A percentile compares a stretch with the other conserved stretches of the same genome.
phyloP scores from a whole-genome alignment of 2,329 filamentous ascomycete species.

The Xylariaceae sp. region DNA sequence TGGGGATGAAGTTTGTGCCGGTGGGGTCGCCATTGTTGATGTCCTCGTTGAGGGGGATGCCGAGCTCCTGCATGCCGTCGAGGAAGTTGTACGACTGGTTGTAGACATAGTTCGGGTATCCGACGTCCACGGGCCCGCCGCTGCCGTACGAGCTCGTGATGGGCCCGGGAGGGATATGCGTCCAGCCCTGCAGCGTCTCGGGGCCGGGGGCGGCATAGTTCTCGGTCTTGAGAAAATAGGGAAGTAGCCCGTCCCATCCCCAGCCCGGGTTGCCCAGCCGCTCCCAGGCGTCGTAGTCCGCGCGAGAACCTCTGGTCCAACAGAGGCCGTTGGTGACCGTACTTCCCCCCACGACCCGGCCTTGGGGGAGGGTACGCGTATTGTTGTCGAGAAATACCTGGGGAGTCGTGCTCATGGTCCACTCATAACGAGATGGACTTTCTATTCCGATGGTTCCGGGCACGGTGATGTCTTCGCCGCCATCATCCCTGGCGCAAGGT shows the following conservation, averaged over 20 bases:
- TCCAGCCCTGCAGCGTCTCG: constrained; percentile 11
- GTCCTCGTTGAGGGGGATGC: constrained; percentile 27
- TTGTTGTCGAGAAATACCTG: constrained; percentile 28
- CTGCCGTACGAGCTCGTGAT: constrained; percentile 24
- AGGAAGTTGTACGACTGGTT: constrained; percentile 31
- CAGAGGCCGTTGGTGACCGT: constrained; percentile 34
- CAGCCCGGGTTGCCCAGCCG: constrained; percentile 33
- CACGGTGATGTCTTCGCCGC: constrained; percentile 17
- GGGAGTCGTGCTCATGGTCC: constrained; percentile 21
- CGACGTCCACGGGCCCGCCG: constrained; percentile 29
- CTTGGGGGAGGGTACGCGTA: constrained; percentile 27
- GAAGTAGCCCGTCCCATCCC: constrained; percentile 36
- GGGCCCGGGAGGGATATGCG: constrained; percentile 23
- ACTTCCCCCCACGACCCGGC: constrained; percentile 32
- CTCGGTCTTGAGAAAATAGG: constrained; percentile 42
- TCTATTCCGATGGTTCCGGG: constrained; percentile 18
- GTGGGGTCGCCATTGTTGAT: constrained; percentile 29
- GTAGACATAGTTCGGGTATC: constrained; percentile 31
- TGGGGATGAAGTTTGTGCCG: constrained; percentile 30
- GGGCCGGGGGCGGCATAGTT: constrained; percentile 24
- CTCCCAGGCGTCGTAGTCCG: constrained; percentile 36
- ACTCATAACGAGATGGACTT: constrained; percentile 19
- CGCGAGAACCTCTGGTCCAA: constrained; percentile 30
- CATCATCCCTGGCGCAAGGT: constrained; percentile 17
- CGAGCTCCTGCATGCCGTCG: constrained; percentile 28